Percentiles rank a stretch among this genome's conserved stretches.
Conservation (phyloP, 106 monocot genomes). For the Platanthera zijinensis region DNA sequence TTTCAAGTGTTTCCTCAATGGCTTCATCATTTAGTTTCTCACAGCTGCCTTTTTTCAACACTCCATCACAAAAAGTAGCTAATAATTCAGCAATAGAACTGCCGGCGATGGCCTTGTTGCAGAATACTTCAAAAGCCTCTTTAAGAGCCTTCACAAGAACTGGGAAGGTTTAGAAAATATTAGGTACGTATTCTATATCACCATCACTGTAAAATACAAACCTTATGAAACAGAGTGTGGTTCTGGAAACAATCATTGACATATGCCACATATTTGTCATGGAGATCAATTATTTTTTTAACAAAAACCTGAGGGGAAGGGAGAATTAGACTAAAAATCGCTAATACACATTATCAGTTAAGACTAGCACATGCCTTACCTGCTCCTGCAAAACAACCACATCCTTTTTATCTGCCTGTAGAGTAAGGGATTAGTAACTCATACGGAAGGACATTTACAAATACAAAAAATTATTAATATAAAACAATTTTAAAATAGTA, state of each 20-base stretch:
- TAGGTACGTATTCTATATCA: too few relatives aligned
- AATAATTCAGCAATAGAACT: slow-evolving; percentile 59
- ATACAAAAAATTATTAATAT: not conserved
- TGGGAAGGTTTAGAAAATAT: not conserved
- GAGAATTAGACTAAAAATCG: not conserved
- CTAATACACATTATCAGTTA: not conserved
- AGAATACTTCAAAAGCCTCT: slow-evolving; percentile 71
- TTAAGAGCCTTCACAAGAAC: slow-evolving; percentile 40
- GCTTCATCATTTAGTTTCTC: slow-evolving; percentile 74
- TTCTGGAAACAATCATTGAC: slow-evolving; percentile 65
- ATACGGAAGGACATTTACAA: not conserved
- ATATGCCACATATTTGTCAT: slow-evolving; percentile 66
- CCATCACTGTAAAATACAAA: slow-evolving; percentile 6
- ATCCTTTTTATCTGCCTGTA: slow-evolving; percentile 59
- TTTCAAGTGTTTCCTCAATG: slow-evolving; percentile 67
- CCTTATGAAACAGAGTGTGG: slow-evolving; percentile 73
- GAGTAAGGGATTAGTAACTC: not conserved
- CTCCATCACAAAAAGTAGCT: slow-evolving; percentile 66
- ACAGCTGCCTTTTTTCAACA: slow-evolving; percentile 62
- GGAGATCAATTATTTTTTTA: slow-evolving; percentile 66
- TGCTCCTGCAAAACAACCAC: slow-evolving; percentile 54
- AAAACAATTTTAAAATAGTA: not conserved
- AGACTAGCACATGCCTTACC: slow-evolving; percentile 13
- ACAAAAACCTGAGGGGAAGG: slow-evolving; percentile 42
- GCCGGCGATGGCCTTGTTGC: slow-evolving; percentile 67